A percentile compares a stretch with the other conserved stretches of the same genome.
phyloP scores from a whole-genome alignment of 148 eudicot species.

The Rhododendron henanense region DNA sequence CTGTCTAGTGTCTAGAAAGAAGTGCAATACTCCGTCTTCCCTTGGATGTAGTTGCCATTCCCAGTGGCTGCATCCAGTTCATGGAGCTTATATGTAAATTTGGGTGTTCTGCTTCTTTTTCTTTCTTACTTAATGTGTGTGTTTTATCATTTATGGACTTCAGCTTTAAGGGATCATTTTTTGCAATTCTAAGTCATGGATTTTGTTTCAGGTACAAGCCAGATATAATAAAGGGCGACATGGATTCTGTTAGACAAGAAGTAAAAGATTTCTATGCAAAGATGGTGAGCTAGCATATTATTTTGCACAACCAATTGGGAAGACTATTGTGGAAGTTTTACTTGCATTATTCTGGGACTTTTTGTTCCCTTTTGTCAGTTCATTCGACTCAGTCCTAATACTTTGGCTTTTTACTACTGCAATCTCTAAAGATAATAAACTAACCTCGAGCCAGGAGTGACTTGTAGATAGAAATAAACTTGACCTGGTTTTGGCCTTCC shows the following conservation, averaged over 20 bases:
- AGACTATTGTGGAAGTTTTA: not conserved
- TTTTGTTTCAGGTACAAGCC: slow-evolving; percentile 70
- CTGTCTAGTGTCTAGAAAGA: not conserved
- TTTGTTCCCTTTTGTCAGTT: not conserved
- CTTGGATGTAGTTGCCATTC: not conserved
- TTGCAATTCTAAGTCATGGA: not conserved
- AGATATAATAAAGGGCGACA: slow-evolving; percentile 82
- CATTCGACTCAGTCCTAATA: not conserved
- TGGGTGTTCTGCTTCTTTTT: not conserved
- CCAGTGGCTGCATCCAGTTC: not conserved
- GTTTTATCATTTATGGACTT: not conserved
- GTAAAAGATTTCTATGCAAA: slow-evolving; percentile 62
- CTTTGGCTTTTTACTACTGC: not conserved
- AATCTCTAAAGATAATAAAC: not conserved
- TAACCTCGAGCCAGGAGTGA: not conserved
- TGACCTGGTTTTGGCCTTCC: not conserved
- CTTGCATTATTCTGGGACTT: not conserved
- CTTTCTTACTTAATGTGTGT: not conserved
- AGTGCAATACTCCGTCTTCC: not conserved
- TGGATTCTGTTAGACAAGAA: slow-evolving; percentile 84
- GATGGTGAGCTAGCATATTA: slow-evolving; percentile 36
- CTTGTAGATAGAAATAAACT: not conserved
- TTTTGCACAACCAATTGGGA: not conserved
- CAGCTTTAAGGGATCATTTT: not conserved
- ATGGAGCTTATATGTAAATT: not conserved